Evolutionary conservation across 2,329 filamentous ascomycete species (phyloP), one percentile per base, ranked within the genome.

Genomic region (Ascosphaera apis): DNA sequence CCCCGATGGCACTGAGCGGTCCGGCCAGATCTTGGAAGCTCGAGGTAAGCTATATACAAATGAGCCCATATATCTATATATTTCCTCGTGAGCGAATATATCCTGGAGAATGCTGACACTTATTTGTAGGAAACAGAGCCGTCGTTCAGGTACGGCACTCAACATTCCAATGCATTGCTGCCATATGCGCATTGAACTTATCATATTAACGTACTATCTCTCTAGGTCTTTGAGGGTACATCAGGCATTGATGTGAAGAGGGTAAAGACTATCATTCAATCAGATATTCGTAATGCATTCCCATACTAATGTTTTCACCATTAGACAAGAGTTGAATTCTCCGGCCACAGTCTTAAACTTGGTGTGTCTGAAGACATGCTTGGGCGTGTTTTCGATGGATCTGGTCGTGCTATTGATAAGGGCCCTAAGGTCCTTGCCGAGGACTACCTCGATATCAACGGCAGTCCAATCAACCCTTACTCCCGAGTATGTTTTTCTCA

Each of bases 281-380:
- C 12, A 30, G 15, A 21, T 5, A 18, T 19, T 19, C 32, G 12
- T 21, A 13, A 15, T 28, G 31, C 18, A 19, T 30, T 37, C 45
- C 50, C 37, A 51, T 48, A 39, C 37, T 36, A 39, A 39, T 32
- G n/a, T 36, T 45, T 49, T 35, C 47, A 43, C 45, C 18, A 11
- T 46, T 51, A 88, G 84, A 92, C 86, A 37, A 91, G 78, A 68
- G 86, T 98, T 57, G 81, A 98, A 57, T 95, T 98, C 59, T 91
- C 80, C 21, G 88, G 88, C 41, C 72, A 93, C 63, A 95, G 81
- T 64, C 65, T 98, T 65, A 95, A 95, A 71, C 78, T 98, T 36
- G 88, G 88, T 59, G 88, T 98, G 41, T 95, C 88, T 36, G 91
- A 98, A 63, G 88, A 98, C 65, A 98, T 98, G 88, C 63, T 98